Conservation (phyloP, 192 early-diverging fungal genomes). For the Coemansia sp. region DNA sequence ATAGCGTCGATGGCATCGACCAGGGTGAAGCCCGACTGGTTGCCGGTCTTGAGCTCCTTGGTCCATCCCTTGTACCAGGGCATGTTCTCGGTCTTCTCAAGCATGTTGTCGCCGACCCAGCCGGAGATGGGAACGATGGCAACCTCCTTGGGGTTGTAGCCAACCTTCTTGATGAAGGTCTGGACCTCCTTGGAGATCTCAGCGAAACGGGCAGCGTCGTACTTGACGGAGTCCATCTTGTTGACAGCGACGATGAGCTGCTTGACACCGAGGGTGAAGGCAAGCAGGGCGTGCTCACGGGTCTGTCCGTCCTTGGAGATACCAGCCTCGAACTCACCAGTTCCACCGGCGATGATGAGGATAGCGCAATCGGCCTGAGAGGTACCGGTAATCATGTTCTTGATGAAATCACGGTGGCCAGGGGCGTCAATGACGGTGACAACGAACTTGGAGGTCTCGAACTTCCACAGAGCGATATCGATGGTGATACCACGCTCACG, state of each 20-base stretch:
- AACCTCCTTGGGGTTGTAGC: conserved; percentile 90
- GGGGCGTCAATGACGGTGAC: conserved; percentile 99
- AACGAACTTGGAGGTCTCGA: conserved; percentile 95
- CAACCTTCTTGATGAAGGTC: conserved; percentile 96
- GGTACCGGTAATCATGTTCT: conserved; percentile 22
- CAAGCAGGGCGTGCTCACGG: conserved; percentile 98
- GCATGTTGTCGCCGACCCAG: conserved; percentile 98
- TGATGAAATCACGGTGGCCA: conserved; percentile 99
- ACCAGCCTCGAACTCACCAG: conserved; percentile 79
- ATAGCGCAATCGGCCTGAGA: too few relatives aligned
- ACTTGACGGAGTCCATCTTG: conserved; percentile 99
- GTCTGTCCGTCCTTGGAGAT: conserved; percentile 99
- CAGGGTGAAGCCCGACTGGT: conserved; percentile 72
- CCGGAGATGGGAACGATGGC: conserved; percentile 98
- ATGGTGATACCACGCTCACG: conserved; percentile 99
- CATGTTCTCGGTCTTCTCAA: conserved; percentile 92
- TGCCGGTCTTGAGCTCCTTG: conserved; percentile 82
- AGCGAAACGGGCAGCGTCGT: conserved; percentile 90
- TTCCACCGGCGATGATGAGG: too few relatives aligned
- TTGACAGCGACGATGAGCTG: conserved; percentile 99
- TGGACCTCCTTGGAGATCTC: conserved; percentile 96
- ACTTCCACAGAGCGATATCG: conserved; percentile 96
- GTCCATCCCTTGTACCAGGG: conserved; percentile 97
- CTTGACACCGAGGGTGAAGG: conserved; percentile 96
- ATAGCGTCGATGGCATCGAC: conserved; percentile 94